Evolutionary conservation across 2,329 filamentous ascomycete species (phyloP), one percentile per base, ranked within the genome.

Genomic region (Endothia cerciana): DNA sequence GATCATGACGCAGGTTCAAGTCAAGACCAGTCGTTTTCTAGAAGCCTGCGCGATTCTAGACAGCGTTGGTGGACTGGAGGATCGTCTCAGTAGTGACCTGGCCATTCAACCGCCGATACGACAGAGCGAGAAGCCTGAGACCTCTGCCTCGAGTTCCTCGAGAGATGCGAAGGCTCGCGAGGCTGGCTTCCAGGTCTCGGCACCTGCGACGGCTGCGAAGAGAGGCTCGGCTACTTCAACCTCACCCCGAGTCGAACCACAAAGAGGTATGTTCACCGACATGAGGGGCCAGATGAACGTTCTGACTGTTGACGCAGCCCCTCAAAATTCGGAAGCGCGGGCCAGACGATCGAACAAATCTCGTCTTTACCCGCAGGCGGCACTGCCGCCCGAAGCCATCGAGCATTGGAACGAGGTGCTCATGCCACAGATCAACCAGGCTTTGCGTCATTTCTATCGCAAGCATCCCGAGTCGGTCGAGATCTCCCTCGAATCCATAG

Each of bases 381-480:
- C 83, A 0, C 78, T 89, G 0, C 79, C 87, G 0, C 82, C 86
- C 3, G 86, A 88, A 13, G 81, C 88, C 2, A 79, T 93, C 2
- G 87, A 91, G 43, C 85, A 88, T 68, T 94, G 91, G 91, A 90
- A 93, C 71, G 82, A 81, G 1, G 83, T 84, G 2, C 78, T 93
- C 65, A 91, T 92, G 80, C 89, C 89, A 1, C 88, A 91, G 67
- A 86, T 94, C 68, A 91, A 92, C 73, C 82, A 87, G 22, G 86
- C 91, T 1, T 82, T 93, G 19, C 86, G 88, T 28, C 84, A 87
- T 60, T 92, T 91, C 67, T 89, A 93, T 72, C 86, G 86, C 69
- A 91, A 91, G 71, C 85, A 92, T 60, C 85, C 88, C 0, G 91
- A 94, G 74, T 92, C 91, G 0, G 87, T 92, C 41, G 91, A 92